Evolutionary conservation across 1,284 basidiomycete species (phyloP).

Genomic region (Naganishia sp.): DNA sequence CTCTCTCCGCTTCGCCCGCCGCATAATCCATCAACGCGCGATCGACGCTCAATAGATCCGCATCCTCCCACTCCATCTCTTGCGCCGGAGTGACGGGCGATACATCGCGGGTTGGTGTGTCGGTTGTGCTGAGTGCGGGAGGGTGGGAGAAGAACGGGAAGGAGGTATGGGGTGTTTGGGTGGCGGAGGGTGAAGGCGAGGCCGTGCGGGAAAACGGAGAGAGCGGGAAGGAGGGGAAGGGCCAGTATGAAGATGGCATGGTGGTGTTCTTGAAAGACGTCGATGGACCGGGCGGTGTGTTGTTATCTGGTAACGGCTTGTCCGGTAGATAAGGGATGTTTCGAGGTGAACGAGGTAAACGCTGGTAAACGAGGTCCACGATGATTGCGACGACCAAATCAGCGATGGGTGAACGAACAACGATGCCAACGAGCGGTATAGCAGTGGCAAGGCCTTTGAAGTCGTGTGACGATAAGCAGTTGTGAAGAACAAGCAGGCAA

Average conservation of each 20-base stretch:
- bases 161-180: not conserved
- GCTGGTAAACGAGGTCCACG: no score
- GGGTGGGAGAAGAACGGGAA: slow-evolving; percentile 14
- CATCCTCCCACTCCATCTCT: slow-evolving; percentile 15
- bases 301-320: not conserved
- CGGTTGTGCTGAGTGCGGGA: slow-evolving; percentile 4
- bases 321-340: not conserved
- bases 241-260: slow-evolving; percentile 26
- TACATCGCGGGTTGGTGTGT: slow-evolving; percentile 2
- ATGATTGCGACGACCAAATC: no score
- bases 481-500: no score
- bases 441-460: no score
- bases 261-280: not conserved
- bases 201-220: slow-evolving; percentile 13
- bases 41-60: slow-evolving; percentile 7
- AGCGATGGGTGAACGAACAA: no score
- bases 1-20: not conserved
- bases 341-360: not conserved
- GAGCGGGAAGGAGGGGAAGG: slow-evolving; percentile 16
- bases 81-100: slow-evolving; percentile 16
- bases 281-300: not conserved
- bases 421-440: no score
- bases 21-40: slow-evolving; percentile 25
- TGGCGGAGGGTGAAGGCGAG: not conserved
- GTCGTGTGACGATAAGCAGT: no score